phyloP scores from a whole-genome alignment of 2,329 filamentous ascomycete genomes.

The Colletotrichum endophyticum region DNA sequence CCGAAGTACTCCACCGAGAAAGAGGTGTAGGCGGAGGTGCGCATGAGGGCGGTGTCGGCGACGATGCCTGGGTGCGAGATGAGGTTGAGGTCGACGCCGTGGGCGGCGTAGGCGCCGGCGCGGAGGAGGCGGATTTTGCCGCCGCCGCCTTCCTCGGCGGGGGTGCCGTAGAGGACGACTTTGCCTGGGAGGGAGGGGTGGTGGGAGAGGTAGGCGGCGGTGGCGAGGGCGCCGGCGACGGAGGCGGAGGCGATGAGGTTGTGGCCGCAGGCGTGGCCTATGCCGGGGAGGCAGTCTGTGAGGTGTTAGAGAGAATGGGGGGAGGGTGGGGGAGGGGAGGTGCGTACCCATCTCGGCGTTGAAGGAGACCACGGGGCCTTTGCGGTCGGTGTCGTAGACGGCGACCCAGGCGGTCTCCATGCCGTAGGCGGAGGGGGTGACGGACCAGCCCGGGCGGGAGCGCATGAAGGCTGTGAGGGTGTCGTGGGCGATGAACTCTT shows the following conservation, averaged over 20 bases:
- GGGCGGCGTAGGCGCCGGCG: conserved; percentile 38
- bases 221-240: conserved; percentile 49
- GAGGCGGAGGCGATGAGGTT: conserved; percentile 58
- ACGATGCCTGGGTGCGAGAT: conserved; percentile 53
- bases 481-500: conserved; percentile 37
- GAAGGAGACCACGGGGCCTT: conserved; percentile 51
- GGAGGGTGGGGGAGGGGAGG: no score
- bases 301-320: rapidly evolving
- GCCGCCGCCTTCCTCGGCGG: conserved; percentile 54
- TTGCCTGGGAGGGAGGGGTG: conserved; percentile 45
- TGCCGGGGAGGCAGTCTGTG: conserved; percentile 51
- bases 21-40: conserved; percentile 54
- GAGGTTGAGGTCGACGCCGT: conserved; percentile 51
- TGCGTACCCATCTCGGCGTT: conserved; percentile 50
- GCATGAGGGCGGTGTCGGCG: conserved; percentile 50
- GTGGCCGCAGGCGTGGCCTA: conserved; percentile 61
- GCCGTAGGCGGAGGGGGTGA: conserved; percentile 55
- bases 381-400: conserved; percentile 47
- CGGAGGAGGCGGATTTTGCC: conserved; percentile 28
- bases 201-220: conserved; percentile 42
- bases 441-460: conserved; percentile 49
- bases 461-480: conserved; percentile 52
- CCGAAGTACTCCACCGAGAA: conserved; percentile 59
- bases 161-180: conserved; percentile 54
- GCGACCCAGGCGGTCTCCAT: conserved; percentile 59